Percentiles rank a stretch among this genome's conserved stretches.
phyloP scores from a whole-genome alignment of 2,329 filamentous ascomycete genomes.

The Calonectria fujianensis region DNA sequence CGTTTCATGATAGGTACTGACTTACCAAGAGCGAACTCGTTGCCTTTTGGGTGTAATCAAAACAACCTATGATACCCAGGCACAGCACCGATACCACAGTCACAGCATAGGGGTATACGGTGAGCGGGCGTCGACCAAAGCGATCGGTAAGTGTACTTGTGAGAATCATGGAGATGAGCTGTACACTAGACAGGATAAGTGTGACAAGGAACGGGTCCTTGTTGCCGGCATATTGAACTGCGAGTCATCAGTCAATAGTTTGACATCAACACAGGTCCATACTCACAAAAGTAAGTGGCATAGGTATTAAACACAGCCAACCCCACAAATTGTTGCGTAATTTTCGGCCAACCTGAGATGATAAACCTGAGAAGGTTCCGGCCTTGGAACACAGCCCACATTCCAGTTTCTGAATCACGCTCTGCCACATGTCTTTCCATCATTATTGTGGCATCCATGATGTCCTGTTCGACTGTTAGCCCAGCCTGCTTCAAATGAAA shows the following conservation, averaged over 20 bases:
- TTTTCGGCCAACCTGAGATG: conserved; percentile 41
- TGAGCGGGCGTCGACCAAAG: conserved; percentile 40
- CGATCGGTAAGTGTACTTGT: conserved; percentile 40
- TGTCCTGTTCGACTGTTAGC: conserved; percentile 15
- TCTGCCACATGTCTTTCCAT: conserved; percentile 40
- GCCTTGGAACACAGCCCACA: conserved; percentile 40
- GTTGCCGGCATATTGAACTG: conserved; percentile 44
- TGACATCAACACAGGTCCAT: rapidly evolving
- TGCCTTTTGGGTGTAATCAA: conserved; percentile 43
- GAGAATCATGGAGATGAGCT: conserved; percentile 42
- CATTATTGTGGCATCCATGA: conserved; percentile 40
- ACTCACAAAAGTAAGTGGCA: conserved; percentile 44
- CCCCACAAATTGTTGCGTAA: conserved; percentile 44
- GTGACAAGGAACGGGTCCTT: conserved; percentile 46
- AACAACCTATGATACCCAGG: conserved; percentile 43
- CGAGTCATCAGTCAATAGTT: background rate
- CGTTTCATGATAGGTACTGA: rapidly evolving
- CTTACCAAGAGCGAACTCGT: conserved; percentile 43
- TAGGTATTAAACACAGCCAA: conserved; percentile 45
- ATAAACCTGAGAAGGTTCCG: conserved; percentile 43
- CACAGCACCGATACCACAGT: conserved; percentile 41
- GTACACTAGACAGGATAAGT: conserved; percentile 37
- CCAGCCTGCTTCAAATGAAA: no score
- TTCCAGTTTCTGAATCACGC: conserved; percentile 31
- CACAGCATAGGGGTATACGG: conserved; percentile 39